phyloP scores from a whole-genome alignment of 2,329 filamentous ascomycete genomes.

The Mycogone perniciosa region DNA sequence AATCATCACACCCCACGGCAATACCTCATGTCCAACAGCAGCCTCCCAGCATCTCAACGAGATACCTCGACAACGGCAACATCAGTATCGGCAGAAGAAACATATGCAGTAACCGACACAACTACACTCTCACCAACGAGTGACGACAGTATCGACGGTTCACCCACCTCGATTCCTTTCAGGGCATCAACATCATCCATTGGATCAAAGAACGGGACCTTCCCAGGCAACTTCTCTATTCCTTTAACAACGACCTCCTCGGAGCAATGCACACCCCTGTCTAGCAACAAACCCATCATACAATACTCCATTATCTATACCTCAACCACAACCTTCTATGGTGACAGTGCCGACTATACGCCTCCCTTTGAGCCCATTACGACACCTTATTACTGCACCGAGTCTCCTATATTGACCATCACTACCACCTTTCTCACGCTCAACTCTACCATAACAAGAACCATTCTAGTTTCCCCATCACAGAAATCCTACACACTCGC shows the following conservation, averaged over 20 bases:
- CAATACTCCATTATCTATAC: constrained; percentile 43
- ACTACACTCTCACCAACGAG: neutral
- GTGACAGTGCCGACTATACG: constrained; percentile 40
- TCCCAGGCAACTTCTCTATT: neutral
- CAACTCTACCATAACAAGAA: constrained; percentile 4
- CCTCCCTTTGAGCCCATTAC: constrained; percentile 37
- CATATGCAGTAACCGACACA: neutral
- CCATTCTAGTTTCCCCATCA: neutral
- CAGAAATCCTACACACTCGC: neutral
- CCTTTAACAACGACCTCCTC: constrained; percentile 13
- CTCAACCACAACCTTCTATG: constrained; percentile 43
- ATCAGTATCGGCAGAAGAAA: neutral
- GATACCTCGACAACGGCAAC: neutral
- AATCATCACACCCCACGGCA: constrained; percentile 1
- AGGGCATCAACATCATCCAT: neutral
- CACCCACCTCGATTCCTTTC: neutral
- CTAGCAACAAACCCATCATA: constrained; percentile 26
- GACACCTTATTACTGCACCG: constrained; percentile 33
- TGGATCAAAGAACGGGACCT: neutral
- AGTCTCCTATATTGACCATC: constrained; percentile 4
- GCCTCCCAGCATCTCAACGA: neutral
- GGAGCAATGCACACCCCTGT: constrained; percentile 29
- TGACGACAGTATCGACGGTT: neutral
- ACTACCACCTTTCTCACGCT: constrained; percentile 6
- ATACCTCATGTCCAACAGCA: neutral